These are phyloP conservation scores for Pyrenophora graminea DNA, from an alignment of 2,329 filamentous ascomycete species.

Conservation along the genomic window DNA sequence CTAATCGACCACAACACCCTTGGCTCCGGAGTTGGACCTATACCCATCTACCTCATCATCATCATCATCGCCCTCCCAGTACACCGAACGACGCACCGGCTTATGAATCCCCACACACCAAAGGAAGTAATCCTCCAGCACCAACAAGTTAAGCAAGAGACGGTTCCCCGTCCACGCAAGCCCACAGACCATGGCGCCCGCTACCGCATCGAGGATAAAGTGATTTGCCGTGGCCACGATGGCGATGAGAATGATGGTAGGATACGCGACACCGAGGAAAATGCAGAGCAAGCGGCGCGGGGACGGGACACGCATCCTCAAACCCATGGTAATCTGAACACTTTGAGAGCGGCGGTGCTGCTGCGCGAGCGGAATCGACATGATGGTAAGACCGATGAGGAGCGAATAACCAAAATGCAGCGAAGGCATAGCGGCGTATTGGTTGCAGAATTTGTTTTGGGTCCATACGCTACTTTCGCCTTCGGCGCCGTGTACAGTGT, in stretches of 20 bases:
- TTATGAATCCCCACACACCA: conserved; percentile 68
- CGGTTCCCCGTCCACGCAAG: conserved; percentile 64
- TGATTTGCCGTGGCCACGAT: conserved; percentile 76
- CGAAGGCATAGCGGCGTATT: conserved; percentile 78
- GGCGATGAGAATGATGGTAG: conserved; percentile 66
- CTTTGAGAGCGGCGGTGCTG: conserved; percentile 54
- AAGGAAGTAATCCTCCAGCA: conserved; percentile 70
- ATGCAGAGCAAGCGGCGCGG: conserved; percentile 58
- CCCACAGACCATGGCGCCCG: conserved; percentile 67
- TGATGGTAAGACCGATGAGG: conserved; percentile 71
- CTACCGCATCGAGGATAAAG: conserved; percentile 71
- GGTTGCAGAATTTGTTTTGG: conserved; percentile 73
- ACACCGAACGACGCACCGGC: conserved; percentile 48
- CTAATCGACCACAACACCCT: conserved; percentile 25
- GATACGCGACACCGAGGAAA: conserved; percentile 64
- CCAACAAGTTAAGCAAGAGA: conserved; percentile 65
- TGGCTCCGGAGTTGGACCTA: conserved; percentile 14
- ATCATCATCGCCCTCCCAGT: conserved; percentile 28
- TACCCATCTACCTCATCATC: conserved; percentile 8
- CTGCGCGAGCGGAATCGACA: conserved; percentile 65
- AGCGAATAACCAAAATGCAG: conserved; percentile 77
- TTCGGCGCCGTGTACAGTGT: conserved; percentile 61
- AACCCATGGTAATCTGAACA: conserved; percentile 30
- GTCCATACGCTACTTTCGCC: conserved; percentile 73
- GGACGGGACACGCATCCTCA: conserved; percentile 49